Conservation (phyloP, 345 rosid genomes). For the Anacardium occidentale region DNA sequence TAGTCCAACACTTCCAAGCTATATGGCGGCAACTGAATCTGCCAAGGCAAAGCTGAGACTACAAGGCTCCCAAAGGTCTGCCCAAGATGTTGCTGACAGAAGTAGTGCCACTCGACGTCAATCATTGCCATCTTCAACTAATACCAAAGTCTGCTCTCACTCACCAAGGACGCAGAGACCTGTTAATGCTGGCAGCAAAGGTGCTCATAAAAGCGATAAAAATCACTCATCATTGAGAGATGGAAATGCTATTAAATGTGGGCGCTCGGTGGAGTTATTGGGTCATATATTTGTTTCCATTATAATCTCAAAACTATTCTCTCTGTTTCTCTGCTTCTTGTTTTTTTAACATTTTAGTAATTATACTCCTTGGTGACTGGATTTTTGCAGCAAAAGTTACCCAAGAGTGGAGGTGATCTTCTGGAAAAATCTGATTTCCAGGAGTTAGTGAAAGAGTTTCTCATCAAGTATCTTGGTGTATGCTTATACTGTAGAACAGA, state of each 20-base stretch:
- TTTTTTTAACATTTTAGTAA: background rate
- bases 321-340: background rate
- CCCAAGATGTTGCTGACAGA: conserved; percentile 63
- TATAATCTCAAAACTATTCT: background rate
- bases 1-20: conserved; percentile 75
- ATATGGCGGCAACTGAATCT: conserved; percentile 89
- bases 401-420: conserved; percentile 57
- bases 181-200: conserved; percentile 52
- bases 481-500: conserved; percentile 32
- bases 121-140: conserved; percentile 69
- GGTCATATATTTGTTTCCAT: background rate
- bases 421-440: background rate
- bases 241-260: conserved; percentile 48
- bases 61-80: conserved; percentile 68
- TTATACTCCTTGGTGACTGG: background rate
- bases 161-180: conserved; percentile 79
- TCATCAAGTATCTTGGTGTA: conserved; percentile 13
- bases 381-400: conserved; percentile 55
- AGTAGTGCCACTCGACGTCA: conserved; percentile 54
- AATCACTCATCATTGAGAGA: conserved; percentile 48
- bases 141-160: conserved; percentile 60
- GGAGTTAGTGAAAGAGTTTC: conserved; percentile 17
- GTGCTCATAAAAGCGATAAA: conserved; percentile 57
- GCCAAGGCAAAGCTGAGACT: conserved; percentile 88
- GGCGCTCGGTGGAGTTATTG: conserved; percentile 5